Evolutionary conservation across 1,284 basidiomycete species (phyloP), one percentile per base, ranked within the genome.

Genomic region (Polyporus tsugae): DNA sequence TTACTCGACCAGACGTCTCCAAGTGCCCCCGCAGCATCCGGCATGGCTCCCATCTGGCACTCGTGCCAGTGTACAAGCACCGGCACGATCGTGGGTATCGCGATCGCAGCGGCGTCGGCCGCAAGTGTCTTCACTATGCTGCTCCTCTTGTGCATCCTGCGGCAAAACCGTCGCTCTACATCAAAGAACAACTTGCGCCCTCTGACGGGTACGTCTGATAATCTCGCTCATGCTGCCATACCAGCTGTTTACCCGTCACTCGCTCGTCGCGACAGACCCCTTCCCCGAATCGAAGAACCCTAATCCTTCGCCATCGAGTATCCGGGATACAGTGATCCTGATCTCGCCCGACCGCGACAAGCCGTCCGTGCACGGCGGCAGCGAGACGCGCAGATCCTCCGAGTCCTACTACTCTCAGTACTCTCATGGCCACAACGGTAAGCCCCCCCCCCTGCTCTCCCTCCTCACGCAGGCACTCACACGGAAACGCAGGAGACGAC

Each of bases 71-170:
- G 57, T 11, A 59, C 57, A 36, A 59, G 57, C n/a, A 59, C 36
- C 0, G 36, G 57, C 19, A 39, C 57, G 1, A 59, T 59, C 4
- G 57, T 59, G 19, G 57, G 57, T 36, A 59, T 59, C 13, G n/a
- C n/a, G 29, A 22, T 59, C n/a, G 36, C 35, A 7, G 57, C 57
- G 2, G 57, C 57, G n/a, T 15, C 57, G 36, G 11, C 38, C 9
- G 57, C 57, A 2, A 59, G 57, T 59, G 36, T 59, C 19, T 36
- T 59, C 29, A 59, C 57, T 7, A 59, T 38, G 38, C 36, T 59
- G n/a, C 2, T 59, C 13, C 1, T 59, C 36, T 11, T 59, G 29
- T 59, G 36, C 35, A 1, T 59, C 36, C 17, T 55, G 2, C 52
- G 29, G 6, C 52, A 29, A 15, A 33, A 17, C 29, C 22, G 33